Evolutionary conservation across 768 basidiomycete genomes (phyloP).

Genomic region (Boletus reticulatus): DNA sequence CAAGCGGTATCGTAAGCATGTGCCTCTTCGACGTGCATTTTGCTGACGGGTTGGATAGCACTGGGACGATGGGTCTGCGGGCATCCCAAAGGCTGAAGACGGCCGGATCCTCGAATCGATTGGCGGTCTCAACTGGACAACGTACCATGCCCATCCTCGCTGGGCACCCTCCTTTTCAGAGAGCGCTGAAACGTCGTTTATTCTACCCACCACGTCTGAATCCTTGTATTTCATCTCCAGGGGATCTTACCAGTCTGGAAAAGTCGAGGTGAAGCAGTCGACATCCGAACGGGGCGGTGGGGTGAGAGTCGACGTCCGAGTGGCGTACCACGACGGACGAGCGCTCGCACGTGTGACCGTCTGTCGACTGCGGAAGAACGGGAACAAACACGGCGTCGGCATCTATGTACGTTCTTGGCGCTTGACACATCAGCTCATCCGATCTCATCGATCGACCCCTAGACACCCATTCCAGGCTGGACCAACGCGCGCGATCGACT

Average conservation of each 20-base stretch:
- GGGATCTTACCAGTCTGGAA: conserved; percentile 28
- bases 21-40: not conserved
- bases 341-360: conserved; percentile 30
- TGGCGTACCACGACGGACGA: conserved; percentile 23
- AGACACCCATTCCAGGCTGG: conserved; percentile 17
- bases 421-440: not conserved
- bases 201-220: conserved; percentile 29
- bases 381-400: conserved; percentile 33
- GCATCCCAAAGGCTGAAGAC: conserved; percentile 10
- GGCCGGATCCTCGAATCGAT: conserved; percentile 17
- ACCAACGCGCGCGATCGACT: conserved; percentile 10
- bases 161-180: conserved; percentile 18
- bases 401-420: conserved; percentile 30
- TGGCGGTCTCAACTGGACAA: conserved; percentile 11
- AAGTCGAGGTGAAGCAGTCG: conserved; percentile 17
- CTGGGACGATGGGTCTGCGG: not conserved
- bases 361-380: conserved; percentile 28
- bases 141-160: conserved; percentile 3
- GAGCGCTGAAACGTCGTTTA: conserved; percentile 24
- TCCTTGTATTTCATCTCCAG: conserved; percentile 35
- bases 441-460: not conserved
- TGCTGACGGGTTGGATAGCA: not conserved
- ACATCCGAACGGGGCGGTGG: not conserved
- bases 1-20: not conserved
- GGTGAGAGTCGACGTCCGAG: conserved; percentile 29